Evolutionary conservation across 768 basidiomycete genomes (phyloP).

Genomic region (Pleurotus tuoliensis): DNA sequence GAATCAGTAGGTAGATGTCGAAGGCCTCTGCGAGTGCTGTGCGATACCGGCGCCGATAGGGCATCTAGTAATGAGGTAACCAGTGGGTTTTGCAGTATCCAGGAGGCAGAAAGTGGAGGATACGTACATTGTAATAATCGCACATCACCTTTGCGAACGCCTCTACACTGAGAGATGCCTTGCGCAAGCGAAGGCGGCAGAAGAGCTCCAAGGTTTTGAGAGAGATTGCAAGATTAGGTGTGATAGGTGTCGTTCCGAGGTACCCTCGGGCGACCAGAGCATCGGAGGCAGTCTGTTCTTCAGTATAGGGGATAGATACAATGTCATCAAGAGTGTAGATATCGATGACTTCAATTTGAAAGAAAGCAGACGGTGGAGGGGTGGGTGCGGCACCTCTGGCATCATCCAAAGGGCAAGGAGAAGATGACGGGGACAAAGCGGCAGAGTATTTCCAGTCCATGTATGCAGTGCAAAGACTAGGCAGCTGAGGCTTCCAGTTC

Average conservation of each 20-base stretch:
- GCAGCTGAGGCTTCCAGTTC: too few species aligned
- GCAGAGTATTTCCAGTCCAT: too few species aligned
- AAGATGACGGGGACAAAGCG: too few species aligned
- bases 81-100: not conserved
- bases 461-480: too few species aligned
- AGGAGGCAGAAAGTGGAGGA: not conserved
- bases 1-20: slow-evolving; percentile 22
- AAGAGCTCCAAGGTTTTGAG: slow-evolving; percentile 19
- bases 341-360: slow-evolving; percentile 13
- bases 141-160: slow-evolving; percentile 24
- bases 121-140: slow-evolving; percentile 19
- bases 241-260: slow-evolving; percentile 13
- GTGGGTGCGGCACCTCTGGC: not conserved
- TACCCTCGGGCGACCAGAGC: not conserved
- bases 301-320: slow-evolving; percentile 4
- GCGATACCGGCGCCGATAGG: slow-evolving; percentile 13
- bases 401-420: too few species aligned
- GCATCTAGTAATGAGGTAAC: not conserved
- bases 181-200: slow-evolving; percentile 13
- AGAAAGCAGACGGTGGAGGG: not conserved
- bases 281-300: not conserved
- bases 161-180: slow-evolving; percentile 22
- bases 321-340: slow-evolving; percentile 10
- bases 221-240: slow-evolving; percentile 16
- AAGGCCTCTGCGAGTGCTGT: slow-evolving; percentile 21